Percentiles rank a stretch among this genome's conserved stretches.
These are phyloP conservation scores for Hanseniaspora guilliermondii DNA, from an alignment of 805 yeast genomes.

Conservation along the genomic window DNA sequence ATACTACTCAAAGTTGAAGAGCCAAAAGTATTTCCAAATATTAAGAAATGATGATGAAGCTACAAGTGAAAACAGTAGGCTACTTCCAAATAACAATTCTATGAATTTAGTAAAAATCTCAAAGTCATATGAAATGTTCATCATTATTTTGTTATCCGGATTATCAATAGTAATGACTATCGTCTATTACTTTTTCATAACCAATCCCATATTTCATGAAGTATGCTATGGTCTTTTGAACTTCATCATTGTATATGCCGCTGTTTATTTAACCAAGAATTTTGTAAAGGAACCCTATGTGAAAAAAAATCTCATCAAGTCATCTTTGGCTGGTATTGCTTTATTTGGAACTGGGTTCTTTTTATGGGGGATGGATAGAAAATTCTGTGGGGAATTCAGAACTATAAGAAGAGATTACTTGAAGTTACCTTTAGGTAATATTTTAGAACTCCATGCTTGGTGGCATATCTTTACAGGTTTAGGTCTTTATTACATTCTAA, in stretches of 20 bases:
- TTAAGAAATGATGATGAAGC: neutral
- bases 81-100: no score
- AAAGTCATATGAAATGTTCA: constrained; percentile 35
- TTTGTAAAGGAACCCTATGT: constrained; percentile 42
- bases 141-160: constrained; percentile 29
- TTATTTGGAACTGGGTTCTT: constrained; percentile 64
- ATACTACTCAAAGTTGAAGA: neutral
- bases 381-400: constrained; percentile 53
- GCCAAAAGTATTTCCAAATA: neutral
- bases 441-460: constrained; percentile 93
- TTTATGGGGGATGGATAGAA: constrained; percentile 82
- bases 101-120: neutral
- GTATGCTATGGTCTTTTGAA: constrained; percentile 70
- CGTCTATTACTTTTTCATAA: constrained; percentile 44
- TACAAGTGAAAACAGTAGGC: neutral
- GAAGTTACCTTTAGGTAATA: constrained; percentile 63
- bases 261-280: constrained; percentile 38
- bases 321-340: constrained; percentile 47
- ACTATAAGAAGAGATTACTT: constrained; percentile 53
- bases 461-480: constrained; percentile 85
- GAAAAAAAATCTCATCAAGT: constrained; percentile 37
- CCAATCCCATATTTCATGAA: constrained; percentile 84
- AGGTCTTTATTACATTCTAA: constrained; percentile 77
- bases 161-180: constrained; percentile 1
- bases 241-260: constrained; percentile 53